Conservation (phyloP, 441 rosid species). For the Dalechampia spathulata region DNA sequence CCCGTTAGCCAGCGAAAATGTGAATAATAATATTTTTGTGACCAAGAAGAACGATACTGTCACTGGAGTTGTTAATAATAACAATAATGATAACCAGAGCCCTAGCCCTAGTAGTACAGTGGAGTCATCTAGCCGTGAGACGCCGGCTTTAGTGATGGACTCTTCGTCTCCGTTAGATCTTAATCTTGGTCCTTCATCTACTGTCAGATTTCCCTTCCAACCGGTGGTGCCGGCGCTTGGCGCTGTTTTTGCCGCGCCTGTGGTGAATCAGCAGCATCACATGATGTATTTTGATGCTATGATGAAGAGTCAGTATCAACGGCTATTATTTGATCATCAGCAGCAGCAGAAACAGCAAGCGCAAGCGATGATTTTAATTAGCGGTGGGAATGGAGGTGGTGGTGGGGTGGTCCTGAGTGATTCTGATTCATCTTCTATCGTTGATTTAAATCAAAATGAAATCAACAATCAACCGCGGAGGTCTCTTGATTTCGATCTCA, state of each 20-base stretch:
- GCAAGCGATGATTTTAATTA: no score
- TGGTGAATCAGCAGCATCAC: conserved; percentile 8
- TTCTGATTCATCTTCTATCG: conserved; percentile 52
- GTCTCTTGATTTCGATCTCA: conserved; percentile 50
- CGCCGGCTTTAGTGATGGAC: conserved; percentile 25
- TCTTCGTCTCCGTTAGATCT: conserved; percentile 31
- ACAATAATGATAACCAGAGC: conserved; percentile 20
- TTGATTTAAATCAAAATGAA: no score
- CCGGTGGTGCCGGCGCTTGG: no score
- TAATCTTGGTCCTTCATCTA: conserved; percentile 18
- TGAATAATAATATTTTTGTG: conserved; percentile 1
- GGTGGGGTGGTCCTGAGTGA: conserved; percentile 38
- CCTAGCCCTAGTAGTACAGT: conserved; percentile 59
- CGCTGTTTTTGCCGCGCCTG: conserved; percentile 13
- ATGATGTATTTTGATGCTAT: conserved; percentile 26
- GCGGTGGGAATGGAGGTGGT: conserved; percentile 8
- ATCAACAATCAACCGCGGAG: conserved; percentile 15
- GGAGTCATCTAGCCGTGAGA: conserved; percentile 35
- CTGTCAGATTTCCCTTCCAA: conserved; percentile 14
- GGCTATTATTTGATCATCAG: conserved; percentile 23
- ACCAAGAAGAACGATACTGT: not conserved
- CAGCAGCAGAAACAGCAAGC: no score
- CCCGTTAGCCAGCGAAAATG: conserved; percentile 15
- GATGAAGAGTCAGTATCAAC: conserved; percentile 26
- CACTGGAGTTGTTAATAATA: no score